Base-by-base conservation (phyloP, 1,284 basidiomycete species). In the Exobasidium rhododendri region DNA sequence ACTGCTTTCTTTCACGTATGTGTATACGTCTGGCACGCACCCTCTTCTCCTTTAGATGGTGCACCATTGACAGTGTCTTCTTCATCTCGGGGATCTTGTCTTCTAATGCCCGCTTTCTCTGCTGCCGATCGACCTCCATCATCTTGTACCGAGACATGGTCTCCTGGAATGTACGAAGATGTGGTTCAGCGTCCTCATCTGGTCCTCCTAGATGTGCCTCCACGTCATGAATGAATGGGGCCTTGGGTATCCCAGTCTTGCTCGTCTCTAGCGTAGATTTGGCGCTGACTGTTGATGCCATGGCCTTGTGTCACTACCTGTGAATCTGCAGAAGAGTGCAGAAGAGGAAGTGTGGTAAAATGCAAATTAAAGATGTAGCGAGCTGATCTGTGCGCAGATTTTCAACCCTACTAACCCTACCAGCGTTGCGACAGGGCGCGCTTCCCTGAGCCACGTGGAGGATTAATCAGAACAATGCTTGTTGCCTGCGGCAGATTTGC, bases 41-140 rank as follows among this genome's bases (percentile, higher is more conserved):
- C 67, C 88, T 87, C 56, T 78, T 79, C 32, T 54, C 24, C 53
- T 80, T 71, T 49, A 97, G 81, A 75, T 86, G 90, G 74, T 89
- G 86, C 30, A 98, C 92, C 85, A 97, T 96, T 61, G 85, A 83
- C 51, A 98, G 82, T 1, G 94, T 97, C 82, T 94, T 93, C 74
- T 87, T 86, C 74, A 98, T 94, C 80, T 98, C 96, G 0, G 94
- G 94, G 52, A 97, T 94, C 84, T 98, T 97, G 66, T 91, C 90
- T 71, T 92, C 89, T 4, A 97, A 83, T 1, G 88, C 88, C 61
- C 85, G 84, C 56, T 89, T 85, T 51, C 93, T 85, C 78, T 92
- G 89, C 13, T 88, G 84, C 52, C 94, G 84, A 77, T 88, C 94
- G 35, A 87, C 83, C 75, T 97, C 94, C 94, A 98, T 97, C 82